These are phyloP conservation scores for Psidium friedrichsthalianum DNA, from an alignment of 345 rosid species.

Conservation along the genomic window DNA sequence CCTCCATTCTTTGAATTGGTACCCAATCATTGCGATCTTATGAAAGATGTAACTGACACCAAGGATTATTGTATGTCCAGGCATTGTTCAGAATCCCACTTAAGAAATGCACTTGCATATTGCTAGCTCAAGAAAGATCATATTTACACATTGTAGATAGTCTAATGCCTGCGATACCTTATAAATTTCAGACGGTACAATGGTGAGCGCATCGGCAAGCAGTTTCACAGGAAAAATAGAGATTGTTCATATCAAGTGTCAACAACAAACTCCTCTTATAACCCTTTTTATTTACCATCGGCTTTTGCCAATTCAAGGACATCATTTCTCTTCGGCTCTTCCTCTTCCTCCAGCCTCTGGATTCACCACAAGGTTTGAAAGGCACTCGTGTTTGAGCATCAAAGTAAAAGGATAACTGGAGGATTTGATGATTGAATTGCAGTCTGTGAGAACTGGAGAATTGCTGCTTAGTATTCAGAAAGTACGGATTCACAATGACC, in stretches of 20 bases:
- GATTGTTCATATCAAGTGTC: background rate
- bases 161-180: background rate
- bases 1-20: background rate
- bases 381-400: background rate
- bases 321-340: background rate
- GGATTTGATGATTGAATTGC: background rate
- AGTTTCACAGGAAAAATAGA: background rate
- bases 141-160: background rate
- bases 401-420: background rate
- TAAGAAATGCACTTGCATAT: background rate
- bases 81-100: background rate
- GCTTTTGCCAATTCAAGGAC: background rate
- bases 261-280: background rate
- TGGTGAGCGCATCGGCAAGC: background rate
- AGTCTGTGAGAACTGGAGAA: background rate
- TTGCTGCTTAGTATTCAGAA: background rate
- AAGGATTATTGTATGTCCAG: background rate
- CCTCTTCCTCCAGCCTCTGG: background rate
- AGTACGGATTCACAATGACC: background rate
- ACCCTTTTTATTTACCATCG: background rate
- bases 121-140: background rate
- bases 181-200: background rate
- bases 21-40: background rate
- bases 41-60: background rate
- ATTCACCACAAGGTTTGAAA: background rate